Conservation (phyloP, 2,329 filamentous ascomycete genomes). For the Calonectria montana region DNA sequence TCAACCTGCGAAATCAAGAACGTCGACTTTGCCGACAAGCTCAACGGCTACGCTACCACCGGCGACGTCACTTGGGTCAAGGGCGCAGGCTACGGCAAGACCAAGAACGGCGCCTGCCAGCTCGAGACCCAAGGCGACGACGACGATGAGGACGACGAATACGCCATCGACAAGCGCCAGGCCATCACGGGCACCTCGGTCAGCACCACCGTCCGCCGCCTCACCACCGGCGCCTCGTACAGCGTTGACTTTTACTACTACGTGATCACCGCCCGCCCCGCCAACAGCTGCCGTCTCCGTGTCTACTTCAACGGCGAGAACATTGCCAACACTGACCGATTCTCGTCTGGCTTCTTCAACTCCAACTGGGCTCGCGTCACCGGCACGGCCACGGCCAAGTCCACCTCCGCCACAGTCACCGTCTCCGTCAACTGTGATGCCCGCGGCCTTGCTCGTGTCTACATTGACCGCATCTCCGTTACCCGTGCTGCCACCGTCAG, state of each 20-base stretch:
- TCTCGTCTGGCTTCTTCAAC: not conserved
- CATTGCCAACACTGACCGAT: slow-evolving; percentile 11
- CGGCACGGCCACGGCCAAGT: not conserved
- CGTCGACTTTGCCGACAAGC: not conserved
- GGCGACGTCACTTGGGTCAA: not conserved
- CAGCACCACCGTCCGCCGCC: not conserved
- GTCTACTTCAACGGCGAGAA: not conserved
- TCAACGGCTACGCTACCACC: not conserved
- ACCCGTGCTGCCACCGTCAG: not conserved
- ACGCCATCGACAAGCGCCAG: not conserved
- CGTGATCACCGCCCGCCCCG: not conserved
- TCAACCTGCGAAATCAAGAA: not conserved
- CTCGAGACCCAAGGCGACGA: not conserved
- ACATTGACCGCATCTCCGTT: slow-evolving; percentile 1
- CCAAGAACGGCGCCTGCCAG: slow-evolving; percentile 1
- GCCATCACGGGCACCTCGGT: not conserved
- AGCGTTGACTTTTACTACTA: slow-evolving; percentile 9
- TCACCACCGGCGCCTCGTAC: not conserved
- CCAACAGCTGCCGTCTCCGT: slow-evolving; percentile 13
- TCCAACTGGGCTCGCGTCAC: not conserved
- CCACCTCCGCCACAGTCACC: not conserved
- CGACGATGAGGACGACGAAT: not conserved
- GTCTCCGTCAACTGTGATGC: not conserved
- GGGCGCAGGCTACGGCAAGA: not conserved
- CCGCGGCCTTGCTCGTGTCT: not conserved